phyloP scores from a whole-genome alignment of 768 basidiomycete species.

The Tulasnella sp. region DNA sequence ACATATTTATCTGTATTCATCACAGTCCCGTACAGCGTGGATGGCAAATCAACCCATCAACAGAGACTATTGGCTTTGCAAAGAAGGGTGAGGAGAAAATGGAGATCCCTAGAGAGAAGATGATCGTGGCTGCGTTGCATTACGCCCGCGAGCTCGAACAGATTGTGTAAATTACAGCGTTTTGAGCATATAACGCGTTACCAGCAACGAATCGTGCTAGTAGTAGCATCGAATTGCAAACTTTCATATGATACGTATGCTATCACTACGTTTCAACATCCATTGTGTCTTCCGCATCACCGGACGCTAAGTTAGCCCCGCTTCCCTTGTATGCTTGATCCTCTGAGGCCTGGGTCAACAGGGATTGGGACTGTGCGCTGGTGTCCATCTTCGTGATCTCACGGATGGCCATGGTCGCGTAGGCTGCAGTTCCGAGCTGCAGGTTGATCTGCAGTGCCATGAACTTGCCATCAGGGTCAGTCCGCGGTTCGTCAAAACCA shows the following conservation, averaged over 20 bases:
- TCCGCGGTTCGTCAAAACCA: slow-evolving; percentile 58
- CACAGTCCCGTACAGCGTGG: slow-evolving; percentile 43
- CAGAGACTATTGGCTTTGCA: slow-evolving; percentile 61
- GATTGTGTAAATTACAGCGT: slow-evolving; percentile 48
- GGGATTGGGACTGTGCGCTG: slow-evolving; percentile 80
- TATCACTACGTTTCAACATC: neutral
- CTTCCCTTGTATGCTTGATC: slow-evolving; percentile 69
- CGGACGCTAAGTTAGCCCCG: slow-evolving; percentile 20
- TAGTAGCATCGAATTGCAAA: neutral
- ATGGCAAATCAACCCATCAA: slow-evolving; percentile 71
- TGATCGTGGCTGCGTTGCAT: slow-evolving; percentile 62
- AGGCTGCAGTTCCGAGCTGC: slow-evolving; percentile 81
- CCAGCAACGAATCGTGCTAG: too few species aligned
- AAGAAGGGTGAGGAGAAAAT: slow-evolving; percentile 69
- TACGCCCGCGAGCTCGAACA: slow-evolving; percentile 87
- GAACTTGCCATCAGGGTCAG: slow-evolving; percentile 66
- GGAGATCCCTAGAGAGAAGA: slow-evolving; percentile 76
- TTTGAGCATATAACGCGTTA: too few species aligned
- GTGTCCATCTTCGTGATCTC: slow-evolving; percentile 95
- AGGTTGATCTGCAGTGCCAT: slow-evolving; percentile 77
- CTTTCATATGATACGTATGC: neutral
- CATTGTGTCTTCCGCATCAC: slow-evolving; percentile 19
- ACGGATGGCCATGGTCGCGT: slow-evolving; percentile 95
- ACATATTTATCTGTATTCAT: slow-evolving; percentile 10
- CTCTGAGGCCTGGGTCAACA: slow-evolving; percentile 61